Evolutionary conservation across 1,284 basidiomycete genomes (phyloP), one percentile per base, ranked within the genome.

Genomic region (Naganishia sp.): DNA sequence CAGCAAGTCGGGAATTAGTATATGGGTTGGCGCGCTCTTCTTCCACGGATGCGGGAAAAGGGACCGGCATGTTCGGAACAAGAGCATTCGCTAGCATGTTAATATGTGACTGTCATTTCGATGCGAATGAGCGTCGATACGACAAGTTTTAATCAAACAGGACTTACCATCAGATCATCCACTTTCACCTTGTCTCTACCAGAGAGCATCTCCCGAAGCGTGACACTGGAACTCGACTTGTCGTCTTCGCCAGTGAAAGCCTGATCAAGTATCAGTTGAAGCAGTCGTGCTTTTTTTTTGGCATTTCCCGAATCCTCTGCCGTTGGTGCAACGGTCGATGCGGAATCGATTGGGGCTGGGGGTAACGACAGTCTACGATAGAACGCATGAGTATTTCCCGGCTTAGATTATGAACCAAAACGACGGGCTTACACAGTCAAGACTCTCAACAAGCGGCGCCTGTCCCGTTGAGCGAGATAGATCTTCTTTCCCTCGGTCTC

Each of bases 221-320:
- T 61, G 1, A 4, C 39, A 11, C 43, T 46, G 28, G 57, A 5
- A 11, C 18, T 41, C 1, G 18, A 9, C 35, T 61, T 28, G 21
- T 9, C 42, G 35, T 28, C 23, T 11, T 50, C 57, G 28, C 31
- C 43, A 31, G 10, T 42, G 35, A 61, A 61, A 15, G 49, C 47
- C 35, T 61, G 58, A 51, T 61, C 58, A 9, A 61, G 58, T 6
- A 61, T 41, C 35, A 61, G 47, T n/a, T 61, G 58, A 6, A 61
- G 32, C 21, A 50, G 18, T 41, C 39, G 50, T 6, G 58, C 58
- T 23, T 39, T 61, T 28, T 51, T 61, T 35, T 51, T 61, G 21
- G 25, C 47, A 3, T 15, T 18, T 2, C n/a, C 47, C 1, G 25
- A 15, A n/a, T 49, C 58, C 7, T 49, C 47, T 21, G 35, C 23